A percentile compares a stretch with the other conserved stretches of the same genome.
Evolutionary conservation across 2,329 filamentous ascomycete genomes (phyloP).

Genomic region (Pseudogymnoascus verrucosus): DNA sequence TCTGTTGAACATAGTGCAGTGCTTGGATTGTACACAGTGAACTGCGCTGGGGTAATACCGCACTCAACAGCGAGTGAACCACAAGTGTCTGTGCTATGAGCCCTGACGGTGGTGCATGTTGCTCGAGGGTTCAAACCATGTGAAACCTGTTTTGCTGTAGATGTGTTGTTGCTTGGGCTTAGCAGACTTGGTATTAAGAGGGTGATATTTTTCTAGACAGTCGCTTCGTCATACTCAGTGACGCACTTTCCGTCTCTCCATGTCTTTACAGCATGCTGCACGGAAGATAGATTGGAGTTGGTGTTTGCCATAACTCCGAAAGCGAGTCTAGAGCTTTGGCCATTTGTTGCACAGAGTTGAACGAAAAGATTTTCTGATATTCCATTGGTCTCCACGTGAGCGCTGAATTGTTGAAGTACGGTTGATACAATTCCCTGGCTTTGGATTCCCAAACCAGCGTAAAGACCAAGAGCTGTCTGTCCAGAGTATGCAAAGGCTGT

Average conservation of each 20-base stretch:
- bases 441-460: background rate
- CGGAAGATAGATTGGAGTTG: background rate
- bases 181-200: background rate
- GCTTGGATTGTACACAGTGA: constrained; percentile 32
- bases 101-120: constrained; percentile 27
- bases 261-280: background rate
- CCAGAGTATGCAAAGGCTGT: constrained; percentile 5
- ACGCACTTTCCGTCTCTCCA: background rate
- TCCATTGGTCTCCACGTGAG: background rate
- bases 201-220: background rate
- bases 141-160: background rate
- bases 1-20: constrained; percentile 22
- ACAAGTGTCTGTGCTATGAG: constrained; percentile 32
- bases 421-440: background rate
- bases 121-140: constrained; percentile 13
- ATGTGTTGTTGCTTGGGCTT: background rate
- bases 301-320: background rate
- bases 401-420: background rate
- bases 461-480: background rate
- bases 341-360: background rate
- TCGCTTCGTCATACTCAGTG: background rate
- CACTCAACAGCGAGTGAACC: constrained; percentile 31
- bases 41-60: constrained; percentile 31
- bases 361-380: background rate
- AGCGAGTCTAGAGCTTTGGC: background rate